Conservation (phyloP, 345 rosid species). For the Triadica sebifera region DNA sequence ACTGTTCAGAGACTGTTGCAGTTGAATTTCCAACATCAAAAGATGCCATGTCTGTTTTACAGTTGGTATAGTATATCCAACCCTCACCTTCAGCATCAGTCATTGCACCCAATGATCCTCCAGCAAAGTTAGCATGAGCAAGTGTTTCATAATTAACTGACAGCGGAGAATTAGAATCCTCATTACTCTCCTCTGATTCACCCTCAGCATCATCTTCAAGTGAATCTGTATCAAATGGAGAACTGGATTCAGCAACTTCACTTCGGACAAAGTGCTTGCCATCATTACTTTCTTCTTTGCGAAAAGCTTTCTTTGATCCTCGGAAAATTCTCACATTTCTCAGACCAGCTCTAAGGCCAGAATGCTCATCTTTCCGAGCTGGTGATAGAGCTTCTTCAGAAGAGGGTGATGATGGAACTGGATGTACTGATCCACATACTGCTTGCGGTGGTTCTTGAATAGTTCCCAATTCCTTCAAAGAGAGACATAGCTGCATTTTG, state of each 20-base stretch:
- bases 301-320: slow-evolving; percentile 37
- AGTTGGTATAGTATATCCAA: slow-evolving; percentile 47
- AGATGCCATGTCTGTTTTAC: slow-evolving; percentile 37
- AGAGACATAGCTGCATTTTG: slow-evolving; percentile 44
- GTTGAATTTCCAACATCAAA: slow-evolving; percentile 31
- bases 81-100: slow-evolving; percentile 45
- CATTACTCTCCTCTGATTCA: slow-evolving; percentile 30
- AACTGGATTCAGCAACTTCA: slow-evolving; percentile 23
- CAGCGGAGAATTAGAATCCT: slow-evolving; percentile 29
- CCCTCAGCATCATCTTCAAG: slow-evolving; percentile 26
- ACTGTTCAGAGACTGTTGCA: slow-evolving; percentile 29
- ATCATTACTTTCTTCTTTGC: slow-evolving; percentile 35
- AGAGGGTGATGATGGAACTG: slow-evolving; percentile 30
- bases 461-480: slow-evolving; percentile 29
- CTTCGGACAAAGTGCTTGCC: slow-evolving; percentile 28
- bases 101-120: slow-evolving; percentile 25
- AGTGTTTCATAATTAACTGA: slow-evolving; percentile 51
- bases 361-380: slow-evolving; percentile 35
- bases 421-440: slow-evolving; percentile 30
- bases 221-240: slow-evolving; percentile 45
- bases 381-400: slow-evolving; percentile 24
- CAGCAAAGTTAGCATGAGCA: slow-evolving; percentile 45
- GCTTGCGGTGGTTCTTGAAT: slow-evolving; percentile 30
- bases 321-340: slow-evolving; percentile 46
- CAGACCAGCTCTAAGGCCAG: slow-evolving; percentile 50